Conservation (phyloP, 305 asterid species). For the Vinca major region DNA sequence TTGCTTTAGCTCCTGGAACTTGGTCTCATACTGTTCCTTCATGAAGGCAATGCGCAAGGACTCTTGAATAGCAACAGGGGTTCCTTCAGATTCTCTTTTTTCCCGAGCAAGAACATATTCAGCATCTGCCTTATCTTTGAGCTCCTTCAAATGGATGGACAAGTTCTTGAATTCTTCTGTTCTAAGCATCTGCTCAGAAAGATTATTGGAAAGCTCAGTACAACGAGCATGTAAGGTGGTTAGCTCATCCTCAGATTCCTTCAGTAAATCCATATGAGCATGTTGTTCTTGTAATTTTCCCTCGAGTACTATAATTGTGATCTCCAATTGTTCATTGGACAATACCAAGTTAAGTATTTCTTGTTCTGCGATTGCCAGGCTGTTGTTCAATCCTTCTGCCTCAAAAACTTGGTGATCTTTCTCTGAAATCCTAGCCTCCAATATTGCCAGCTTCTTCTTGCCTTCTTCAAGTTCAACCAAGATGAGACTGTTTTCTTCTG, state of each 20-base stretch:
- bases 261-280: constrained; percentile 25
- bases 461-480: constrained; percentile 37
- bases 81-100: constrained; percentile 63
- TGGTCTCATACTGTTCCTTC: constrained; percentile 85
- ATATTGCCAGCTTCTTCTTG: constrained; percentile 27
- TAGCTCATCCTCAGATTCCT: constrained; percentile 41
- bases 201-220: constrained; percentile 50
- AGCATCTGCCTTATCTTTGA: constrained; percentile 77
- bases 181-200: constrained; percentile 66
- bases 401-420: constrained; percentile 30
- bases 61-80: constrained; percentile 53
- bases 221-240: constrained; percentile 34
- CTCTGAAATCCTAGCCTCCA: constrained; percentile 15
- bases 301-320: constrained; percentile 38
- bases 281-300: constrained; percentile 50
- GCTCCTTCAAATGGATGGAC: constrained; percentile 73
- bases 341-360: constrained; percentile 35
- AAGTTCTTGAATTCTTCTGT: constrained; percentile 75
- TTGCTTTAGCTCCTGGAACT: constrained; percentile 74
- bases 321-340: constrained; percentile 59
- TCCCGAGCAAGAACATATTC: constrained; percentile 47
- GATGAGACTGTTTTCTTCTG: constrained; percentile 33
- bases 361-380: constrained; percentile 39
- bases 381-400: constrained; percentile 31
- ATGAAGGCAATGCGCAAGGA: constrained; percentile 86